Conservation (phyloP, 73 alveolate species). For the Tetrahymena malaccensis region DNA sequence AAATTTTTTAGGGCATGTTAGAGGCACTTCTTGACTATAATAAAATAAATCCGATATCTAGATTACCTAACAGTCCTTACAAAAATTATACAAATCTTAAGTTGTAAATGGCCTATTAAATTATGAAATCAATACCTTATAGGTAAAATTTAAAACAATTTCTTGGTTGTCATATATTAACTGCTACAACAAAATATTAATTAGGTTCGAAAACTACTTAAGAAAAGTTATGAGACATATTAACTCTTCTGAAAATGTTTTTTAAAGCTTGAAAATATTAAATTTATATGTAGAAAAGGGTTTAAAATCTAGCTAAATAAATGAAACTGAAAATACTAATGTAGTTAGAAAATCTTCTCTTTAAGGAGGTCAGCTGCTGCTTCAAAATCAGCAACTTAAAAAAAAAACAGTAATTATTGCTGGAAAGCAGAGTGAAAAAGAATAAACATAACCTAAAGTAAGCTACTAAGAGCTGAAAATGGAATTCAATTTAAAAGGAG, state of each 20-base stretch:
- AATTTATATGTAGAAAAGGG: background rate
- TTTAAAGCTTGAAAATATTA: background rate
- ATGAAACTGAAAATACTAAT: background rate
- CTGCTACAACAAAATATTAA: background rate
- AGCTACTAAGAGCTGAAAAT: background rate
- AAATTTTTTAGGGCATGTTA: background rate
- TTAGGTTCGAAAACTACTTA: background rate
- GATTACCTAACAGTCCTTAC: conserved; percentile 3
- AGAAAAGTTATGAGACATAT: background rate
- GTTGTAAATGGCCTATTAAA: background rate
- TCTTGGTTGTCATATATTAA: background rate
- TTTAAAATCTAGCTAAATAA: background rate
- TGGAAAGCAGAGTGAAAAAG: background rate
- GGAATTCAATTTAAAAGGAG: background rate
- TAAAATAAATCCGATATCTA: conserved; percentile 18
- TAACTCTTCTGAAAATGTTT: background rate
- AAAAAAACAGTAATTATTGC: background rate
- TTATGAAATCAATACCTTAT: background rate
- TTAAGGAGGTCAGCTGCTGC: background rate
- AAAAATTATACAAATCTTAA: background rate
- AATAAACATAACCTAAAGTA: background rate
- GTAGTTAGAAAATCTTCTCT: background rate
- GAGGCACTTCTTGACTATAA: conserved; percentile 15
- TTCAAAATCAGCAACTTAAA: background rate
- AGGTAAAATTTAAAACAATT: background rate